phyloP scores from a whole-genome alignment of 2,329 filamentous ascomycete species.

The Cladophialophora carrionii region DNA sequence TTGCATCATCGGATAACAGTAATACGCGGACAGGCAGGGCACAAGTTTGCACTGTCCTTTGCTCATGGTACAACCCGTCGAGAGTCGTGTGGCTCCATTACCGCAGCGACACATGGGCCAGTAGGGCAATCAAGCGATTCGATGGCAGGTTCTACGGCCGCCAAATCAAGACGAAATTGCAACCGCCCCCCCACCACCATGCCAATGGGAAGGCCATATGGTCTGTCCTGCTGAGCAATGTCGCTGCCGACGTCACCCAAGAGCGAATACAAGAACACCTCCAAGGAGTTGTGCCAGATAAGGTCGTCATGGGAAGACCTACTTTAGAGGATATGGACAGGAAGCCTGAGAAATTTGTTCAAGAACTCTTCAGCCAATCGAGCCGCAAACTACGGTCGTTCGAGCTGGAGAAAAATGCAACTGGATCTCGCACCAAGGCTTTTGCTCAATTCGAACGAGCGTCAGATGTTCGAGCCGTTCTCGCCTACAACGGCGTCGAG shows the following conservation, averaged over 20 bases:
- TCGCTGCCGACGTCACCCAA: slow-evolving; percentile 11
- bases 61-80: slow-evolving; percentile 25
- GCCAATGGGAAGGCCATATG: slow-evolving; percentile 9
- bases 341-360: slow-evolving; percentile 9
- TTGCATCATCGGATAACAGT: not conserved
- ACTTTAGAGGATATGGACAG: slow-evolving; percentile 5
- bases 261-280: slow-evolving; percentile 8
- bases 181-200: slow-evolving; percentile 10
- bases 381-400: slow-evolving; percentile 13
- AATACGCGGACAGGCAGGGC: not conserved
- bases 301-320: slow-evolving; percentile 9
- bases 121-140: slow-evolving; percentile 14
- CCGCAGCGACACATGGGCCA: slow-evolving; percentile 16
- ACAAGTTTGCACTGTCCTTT: slow-evolving; percentile 22
- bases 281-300: slow-evolving; percentile 9
- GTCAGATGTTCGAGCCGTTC: slow-evolving; percentile 1
- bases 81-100: slow-evolving; percentile 23
- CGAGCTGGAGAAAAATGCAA: not conserved
- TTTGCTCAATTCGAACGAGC: slow-evolving; percentile 13
- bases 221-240: slow-evolving; percentile 19
- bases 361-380: not conserved
- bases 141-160: slow-evolving; percentile 14
- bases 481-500: not conserved
- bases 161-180: slow-evolving; percentile 4
- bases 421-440: slow-evolving; percentile 10